Base-by-base conservation (phyloP, 768 basidiomycete genomes). In the Paxillus involutus region DNA sequence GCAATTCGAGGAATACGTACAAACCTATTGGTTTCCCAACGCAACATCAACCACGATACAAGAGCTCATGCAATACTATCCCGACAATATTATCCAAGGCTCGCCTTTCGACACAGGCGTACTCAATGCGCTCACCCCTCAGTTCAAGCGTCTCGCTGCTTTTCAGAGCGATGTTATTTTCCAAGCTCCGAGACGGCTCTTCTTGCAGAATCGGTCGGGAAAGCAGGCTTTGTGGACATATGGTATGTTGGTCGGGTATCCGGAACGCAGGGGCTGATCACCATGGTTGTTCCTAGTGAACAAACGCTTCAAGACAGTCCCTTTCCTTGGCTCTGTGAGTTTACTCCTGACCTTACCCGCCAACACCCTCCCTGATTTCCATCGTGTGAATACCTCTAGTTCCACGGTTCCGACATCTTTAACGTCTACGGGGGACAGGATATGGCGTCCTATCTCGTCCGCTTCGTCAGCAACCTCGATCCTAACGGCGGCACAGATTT, bases 51-150 rank as follows among this genome's bases (percentile, higher is more conserved):
- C 40, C 1, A 62, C 63, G 24, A 19, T 77, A 4, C 58, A 67
- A 14, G 52, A 61, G 12, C 44, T 80, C n/a, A 50, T 56, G 52
- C 19, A 0, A 3, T 30, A 58, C 45, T 81, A 80, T 53, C 75
- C 81, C 1, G 51, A 60, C 0, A 73, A 78, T 47, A 60, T 73
- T 2, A 64, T 68, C 1, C 59, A 74, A 49, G 83, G 83, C 16
- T 83, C 81, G 0, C 83, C 83, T 0, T 86, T 78, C 57, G 72
- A 72, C 51, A 84, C 83, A 0, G 74, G 77, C 0, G 19, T 60
- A 39, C 52, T 72, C n/a, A 81, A 84, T 52, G 71, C 72, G 0
- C 53, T 78, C 6, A 74, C 76, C 2, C 75, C 78, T 0, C 73
- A 83, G 52, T 82, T 71, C 66, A 84, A 84, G 58, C 71, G 80